Evolutionary conservation across 169 alveolate species (phyloP), one percentile per base, ranked within the genome.

Genomic region (Plasmodium yoelii): DNA sequence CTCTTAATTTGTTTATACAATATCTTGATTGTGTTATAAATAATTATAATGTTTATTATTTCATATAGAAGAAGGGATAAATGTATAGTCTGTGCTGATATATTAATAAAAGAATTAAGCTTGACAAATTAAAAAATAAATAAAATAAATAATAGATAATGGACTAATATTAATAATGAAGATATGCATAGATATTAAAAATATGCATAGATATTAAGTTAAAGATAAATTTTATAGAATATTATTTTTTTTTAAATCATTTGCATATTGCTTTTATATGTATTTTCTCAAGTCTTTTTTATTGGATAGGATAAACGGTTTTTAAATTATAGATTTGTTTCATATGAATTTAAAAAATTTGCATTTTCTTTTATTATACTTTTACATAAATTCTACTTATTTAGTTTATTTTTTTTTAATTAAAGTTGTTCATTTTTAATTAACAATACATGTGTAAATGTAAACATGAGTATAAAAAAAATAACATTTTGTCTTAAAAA

Each of bases 301-400:
- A 34, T 34, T 34, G 42, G 42, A 34, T 34, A 34, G 4, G 0
- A 34, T 34, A 34, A 34, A 34, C 5, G 7, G 6, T 7, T 63
- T 28, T 63, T 63, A 57, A n/a, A 26, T 12, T 63, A 34, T 28
- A 63, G 39, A 63, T 63, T 13, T 63, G 53, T 63, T 12, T 51
- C 22, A 26, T 24, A n/a, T 15, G 10, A 3, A 34, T 63, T 63
- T 63, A 53, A 63, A 63, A 7, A 28, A 0, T 28, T 57, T 57
- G n/a, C 28, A 18, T 57, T 57, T 8, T 18, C 13, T 57, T 57
- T 57, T 57, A 51, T 51, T 51, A 13, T 51, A 13, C 0, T 6
- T 13, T 13, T 4, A n/a, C 8, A 57, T 51, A 57, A 57, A 12
- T 57, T 19, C 26, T 10, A n/a, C 10, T 15, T 57, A 15, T 57